Conservation (phyloP, 1,139 yeast species). For the Chernovozyma aurita region DNA sequence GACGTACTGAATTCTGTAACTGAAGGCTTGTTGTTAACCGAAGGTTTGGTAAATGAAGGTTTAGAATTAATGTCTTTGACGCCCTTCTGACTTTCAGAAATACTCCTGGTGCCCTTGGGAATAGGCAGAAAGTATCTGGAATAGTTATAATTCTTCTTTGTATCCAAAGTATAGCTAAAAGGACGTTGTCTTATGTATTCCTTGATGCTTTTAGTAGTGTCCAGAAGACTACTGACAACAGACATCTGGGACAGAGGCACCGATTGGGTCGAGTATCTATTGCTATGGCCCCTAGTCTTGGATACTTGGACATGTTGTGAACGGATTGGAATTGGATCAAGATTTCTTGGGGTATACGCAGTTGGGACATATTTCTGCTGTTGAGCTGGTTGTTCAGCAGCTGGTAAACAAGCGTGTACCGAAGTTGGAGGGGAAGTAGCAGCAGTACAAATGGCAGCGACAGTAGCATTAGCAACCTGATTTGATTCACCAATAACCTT, state of each 20-base stretch:
- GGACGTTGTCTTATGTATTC: slow-evolving; percentile 26
- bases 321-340: not conserved
- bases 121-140: slow-evolving; percentile 24
- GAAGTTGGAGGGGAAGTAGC: not conserved
- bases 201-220: slow-evolving; percentile 12
- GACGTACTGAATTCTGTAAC: no score
- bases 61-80: no score
- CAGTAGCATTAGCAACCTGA: not conserved
- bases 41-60: no score
- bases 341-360: not conserved
- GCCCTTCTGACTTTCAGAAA: not conserved
- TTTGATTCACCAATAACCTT: not conserved
- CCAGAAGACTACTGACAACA: slow-evolving; percentile 1
- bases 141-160: slow-evolving; percentile 26
- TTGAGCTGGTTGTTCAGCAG: not conserved
- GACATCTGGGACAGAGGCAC: not conserved
- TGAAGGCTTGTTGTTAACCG: no score
- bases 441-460: not conserved
- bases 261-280: not conserved
- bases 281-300: not conserved
- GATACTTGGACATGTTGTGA: not conserved
- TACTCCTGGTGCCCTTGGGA: not conserved
- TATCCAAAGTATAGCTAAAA: slow-evolving; percentile 30
- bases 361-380: not conserved
- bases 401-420: not conserved